Conservation (phyloP, 805 yeast species). For the Wickerhamomyces rabaulensis region DNA sequence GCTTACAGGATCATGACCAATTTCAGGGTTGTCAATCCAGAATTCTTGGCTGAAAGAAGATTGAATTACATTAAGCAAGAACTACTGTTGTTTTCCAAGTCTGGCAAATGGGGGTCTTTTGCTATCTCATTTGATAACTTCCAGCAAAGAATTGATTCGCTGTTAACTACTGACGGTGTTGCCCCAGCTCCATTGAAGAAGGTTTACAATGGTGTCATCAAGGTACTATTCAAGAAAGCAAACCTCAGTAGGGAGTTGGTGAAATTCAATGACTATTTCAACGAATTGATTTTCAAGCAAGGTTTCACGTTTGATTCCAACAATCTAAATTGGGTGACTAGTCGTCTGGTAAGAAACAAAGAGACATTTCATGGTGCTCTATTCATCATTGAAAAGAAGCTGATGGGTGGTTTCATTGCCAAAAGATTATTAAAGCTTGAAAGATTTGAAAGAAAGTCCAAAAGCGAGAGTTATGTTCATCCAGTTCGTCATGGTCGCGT, state of each 20-base stretch:
- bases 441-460: slow-evolving; percentile 10
- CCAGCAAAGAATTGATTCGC: slow-evolving; percentile 15
- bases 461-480: slow-evolving; percentile 16
- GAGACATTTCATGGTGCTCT: slow-evolving; percentile 27
- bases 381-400: slow-evolving; percentile 23
- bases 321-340: slow-evolving; percentile 27
- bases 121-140: slow-evolving; percentile 20
- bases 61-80: slow-evolving; percentile 28
- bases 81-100: slow-evolving; percentile 24
- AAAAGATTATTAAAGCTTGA: slow-evolving; percentile 3
- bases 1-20: slow-evolving; percentile 29
- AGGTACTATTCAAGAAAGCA: slow-evolving; percentile 7
- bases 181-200: slow-evolving; percentile 21
- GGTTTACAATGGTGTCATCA: slow-evolving; percentile 17
- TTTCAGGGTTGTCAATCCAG: slow-evolving; percentile 25
- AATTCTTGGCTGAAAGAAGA: slow-evolving; percentile 17
- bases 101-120: slow-evolving; percentile 27
- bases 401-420: slow-evolving; percentile 34
- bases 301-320: slow-evolving; percentile 26
- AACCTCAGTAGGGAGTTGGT: neutral
- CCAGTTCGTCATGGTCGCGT: slow-evolving; percentile 17
- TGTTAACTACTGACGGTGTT: slow-evolving; percentile 11
- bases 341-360: slow-evolving; percentile 22
- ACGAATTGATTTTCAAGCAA: slow-evolving; percentile 20
- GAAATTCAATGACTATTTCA: slow-evolving; percentile 10